Percentiles rank a stretch among this genome's conserved stretches.
Evolutionary conservation across 139 green algal species (phyloP).

Genomic region (Ettlia oleoabundans): DNA sequence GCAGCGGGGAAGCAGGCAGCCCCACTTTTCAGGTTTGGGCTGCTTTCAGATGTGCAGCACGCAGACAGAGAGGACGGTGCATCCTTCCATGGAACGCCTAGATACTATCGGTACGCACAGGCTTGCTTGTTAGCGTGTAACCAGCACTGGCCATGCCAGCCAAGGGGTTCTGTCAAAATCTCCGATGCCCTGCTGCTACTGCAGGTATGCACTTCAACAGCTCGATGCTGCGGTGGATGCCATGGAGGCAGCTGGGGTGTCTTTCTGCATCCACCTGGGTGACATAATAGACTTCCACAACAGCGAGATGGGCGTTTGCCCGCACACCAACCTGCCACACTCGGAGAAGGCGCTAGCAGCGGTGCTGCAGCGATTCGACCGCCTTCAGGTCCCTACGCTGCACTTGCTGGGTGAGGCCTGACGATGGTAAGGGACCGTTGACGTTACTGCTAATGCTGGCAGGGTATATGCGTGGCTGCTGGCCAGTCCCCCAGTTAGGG

Average conservation of each 20-base stretch:
- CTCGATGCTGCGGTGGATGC: slow-evolving; percentile 47
- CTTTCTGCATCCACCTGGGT: slow-evolving; percentile 66
- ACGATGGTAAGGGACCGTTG: background rate
- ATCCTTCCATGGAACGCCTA: slow-evolving; percentile 71
- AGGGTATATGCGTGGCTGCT: no score
- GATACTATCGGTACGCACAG: slow-evolving; percentile 85
- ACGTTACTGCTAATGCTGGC: no score
- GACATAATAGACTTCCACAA: slow-evolving; percentile 63
- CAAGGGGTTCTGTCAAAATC: background rate
- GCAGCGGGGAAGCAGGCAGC: no score
- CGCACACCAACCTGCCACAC: background rate
- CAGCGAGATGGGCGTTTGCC: background rate
- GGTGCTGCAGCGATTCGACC: slow-evolving; percentile 58
- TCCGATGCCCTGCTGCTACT: background rate
- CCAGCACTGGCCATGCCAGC: background rate
- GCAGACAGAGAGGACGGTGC: slow-evolving; percentile 79
- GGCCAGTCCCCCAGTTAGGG: no score
- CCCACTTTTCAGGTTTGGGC: slow-evolving; percentile 40
- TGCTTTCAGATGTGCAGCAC: slow-evolving; percentile 74
- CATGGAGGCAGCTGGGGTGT: slow-evolving; percentile 33
- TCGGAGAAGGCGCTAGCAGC: slow-evolving; percentile 51
- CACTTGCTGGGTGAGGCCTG: slow-evolving; percentile 76
- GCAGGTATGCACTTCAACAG: slow-evolving; percentile 46
- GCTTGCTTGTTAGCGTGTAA: background rate
- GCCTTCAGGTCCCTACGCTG: slow-evolving; percentile 46